phyloP scores from a whole-genome alignment of 768 basidiomycete species.

The Xerocomellus dryophilus region DNA sequence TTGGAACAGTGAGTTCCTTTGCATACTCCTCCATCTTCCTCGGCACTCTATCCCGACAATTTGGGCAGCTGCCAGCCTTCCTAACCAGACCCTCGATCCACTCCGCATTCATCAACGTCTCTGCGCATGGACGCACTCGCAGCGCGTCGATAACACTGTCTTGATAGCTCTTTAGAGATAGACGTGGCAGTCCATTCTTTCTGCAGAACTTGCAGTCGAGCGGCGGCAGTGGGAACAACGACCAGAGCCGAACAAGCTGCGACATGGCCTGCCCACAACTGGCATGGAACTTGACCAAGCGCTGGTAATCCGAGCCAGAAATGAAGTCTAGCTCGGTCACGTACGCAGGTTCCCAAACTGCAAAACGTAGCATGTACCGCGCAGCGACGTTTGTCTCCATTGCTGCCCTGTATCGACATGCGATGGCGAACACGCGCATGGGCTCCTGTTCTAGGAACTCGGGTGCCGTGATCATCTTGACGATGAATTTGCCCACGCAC shows the following conservation, averaged over 20 bases:
- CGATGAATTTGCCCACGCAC: conserved; percentile 36
- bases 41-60: conserved; percentile 31
- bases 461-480: conserved; percentile 32
- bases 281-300: conserved; percentile 36
- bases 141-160: conserved; percentile 34
- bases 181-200: conserved; percentile 34
- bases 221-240: conserved; percentile 29
- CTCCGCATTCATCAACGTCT: conserved; percentile 29
- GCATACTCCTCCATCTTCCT: conserved; percentile 30
- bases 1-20: conserved; percentile 27
- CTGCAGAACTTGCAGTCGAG: conserved; percentile 36
- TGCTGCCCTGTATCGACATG: conserved; percentile 36
- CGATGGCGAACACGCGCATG: conserved; percentile 37
- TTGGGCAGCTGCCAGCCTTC: conserved; percentile 30
- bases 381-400: conserved; percentile 37
- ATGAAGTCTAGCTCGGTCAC: conserved; percentile 38
- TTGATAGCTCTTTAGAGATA: conserved; percentile 31
- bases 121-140: conserved; percentile 32
- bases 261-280: conserved; percentile 35
- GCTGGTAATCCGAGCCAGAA: conserved; percentile 36
- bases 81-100: conserved; percentile 32
- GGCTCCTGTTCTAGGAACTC: conserved; percentile 35
- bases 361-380: conserved; percentile 34
- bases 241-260: conserved; percentile 32
- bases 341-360: conserved; percentile 33